Base-by-base conservation (phyloP, 768 basidiomycete species). In the Mycena chlorophos region DNA sequence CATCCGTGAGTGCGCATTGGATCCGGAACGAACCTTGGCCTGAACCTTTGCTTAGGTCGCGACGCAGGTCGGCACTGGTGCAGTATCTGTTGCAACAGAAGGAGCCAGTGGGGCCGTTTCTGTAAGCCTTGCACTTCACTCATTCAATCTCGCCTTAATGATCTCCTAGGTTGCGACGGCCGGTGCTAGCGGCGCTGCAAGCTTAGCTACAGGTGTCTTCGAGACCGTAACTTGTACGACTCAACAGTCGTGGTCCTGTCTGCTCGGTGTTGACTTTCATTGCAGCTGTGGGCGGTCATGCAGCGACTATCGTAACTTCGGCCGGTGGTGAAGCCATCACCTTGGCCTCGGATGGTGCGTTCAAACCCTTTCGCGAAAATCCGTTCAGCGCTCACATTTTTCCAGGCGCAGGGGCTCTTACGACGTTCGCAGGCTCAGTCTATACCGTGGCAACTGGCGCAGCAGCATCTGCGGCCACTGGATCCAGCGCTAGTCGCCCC, bases 311-410 rank as follows among this genome's bases (percentile, higher is more conserved):
- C 19, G 69, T 88, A 26, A 85, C 82, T 16, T 81, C 79, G 38
- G 77, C 65, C 10, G 87, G 84, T 5, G 87, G 86, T 12, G 62
- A 75, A 40, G 86, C 78, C 1, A 69, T 87, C 54, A 88, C 86
- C 0, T 75, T 46, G 12, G 45, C 45, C n/a, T 6, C 20, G n/a
- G 45, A 46, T 26, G 45, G 45, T 46, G 6, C 5, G 40, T 43
- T 8, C 40, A 10, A 6, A 23, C 8, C 8, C 10, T 23, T 20
- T 43, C 40, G 12, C 20, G 8, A 10, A 10, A 6, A 10, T 43
- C 40, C 22, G 20, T 43, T 6, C n/a, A n/a, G n/a, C 20, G 10
- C 40, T 43, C 10, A 43, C 40, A 23, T 43, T 10, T 23, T 8
- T 43, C 40, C 71, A 2, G 77, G 73, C 5, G 75, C 65, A 38